Evolutionary conservation across 2,329 filamentous ascomycete genomes (phyloP).

Genomic region (Acrodontium crateriforme): DNA sequence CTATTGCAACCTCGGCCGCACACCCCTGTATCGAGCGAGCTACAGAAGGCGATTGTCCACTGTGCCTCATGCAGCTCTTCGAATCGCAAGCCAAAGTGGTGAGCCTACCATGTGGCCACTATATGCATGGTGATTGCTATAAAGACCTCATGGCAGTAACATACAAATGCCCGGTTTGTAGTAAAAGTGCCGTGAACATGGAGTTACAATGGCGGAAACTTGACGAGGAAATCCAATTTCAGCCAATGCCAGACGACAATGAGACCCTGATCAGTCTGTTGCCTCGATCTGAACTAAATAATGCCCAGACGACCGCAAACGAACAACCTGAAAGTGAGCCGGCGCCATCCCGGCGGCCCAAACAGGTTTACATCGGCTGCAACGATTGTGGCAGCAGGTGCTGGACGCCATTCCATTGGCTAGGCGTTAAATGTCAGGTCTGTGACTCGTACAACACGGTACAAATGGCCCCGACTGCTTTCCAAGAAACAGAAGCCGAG

Average conservation of each 20-base stretch:
- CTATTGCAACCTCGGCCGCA: slow-evolving; percentile 67
- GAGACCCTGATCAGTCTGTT: slow-evolving; percentile 18
- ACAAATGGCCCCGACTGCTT: slow-evolving; percentile 31
- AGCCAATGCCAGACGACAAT: slow-evolving; percentile 65
- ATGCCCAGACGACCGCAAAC: slow-evolving; percentile 40
- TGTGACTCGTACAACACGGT: slow-evolving; percentile 42
- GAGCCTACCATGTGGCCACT: slow-evolving; percentile 91
- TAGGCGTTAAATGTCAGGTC: slow-evolving; percentile 72
- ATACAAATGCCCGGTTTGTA: slow-evolving; percentile 95
- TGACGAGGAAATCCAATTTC: slow-evolving; percentile 70
- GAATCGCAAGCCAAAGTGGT: slow-evolving; percentile 78
- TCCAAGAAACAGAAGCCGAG: slow-evolving; percentile 21
- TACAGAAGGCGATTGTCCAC: slow-evolving; percentile 90
- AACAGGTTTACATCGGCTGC: slow-evolving; percentile 65
- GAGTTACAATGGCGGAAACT: slow-evolving; percentile 85
- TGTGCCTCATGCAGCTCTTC: slow-evolving; percentile 94
- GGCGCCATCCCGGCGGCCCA: slow-evolving; percentile 10
- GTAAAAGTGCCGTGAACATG: slow-evolving; percentile 95
- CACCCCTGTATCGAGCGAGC: slow-evolving; percentile 92
- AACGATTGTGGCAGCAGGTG: slow-evolving; percentile 90
- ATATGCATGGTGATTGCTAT: slow-evolving; percentile 84
- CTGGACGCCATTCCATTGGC: slow-evolving; percentile 81
- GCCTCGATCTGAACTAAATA: slow-evolving; percentile 6
- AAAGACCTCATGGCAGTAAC: slow-evolving; percentile 75
- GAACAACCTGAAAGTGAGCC: slow-evolving; percentile 43